Evolutionary conservation across 2,329 filamentous ascomycete genomes (phyloP).

Genomic region (Neoascochyta sp.): DNA sequence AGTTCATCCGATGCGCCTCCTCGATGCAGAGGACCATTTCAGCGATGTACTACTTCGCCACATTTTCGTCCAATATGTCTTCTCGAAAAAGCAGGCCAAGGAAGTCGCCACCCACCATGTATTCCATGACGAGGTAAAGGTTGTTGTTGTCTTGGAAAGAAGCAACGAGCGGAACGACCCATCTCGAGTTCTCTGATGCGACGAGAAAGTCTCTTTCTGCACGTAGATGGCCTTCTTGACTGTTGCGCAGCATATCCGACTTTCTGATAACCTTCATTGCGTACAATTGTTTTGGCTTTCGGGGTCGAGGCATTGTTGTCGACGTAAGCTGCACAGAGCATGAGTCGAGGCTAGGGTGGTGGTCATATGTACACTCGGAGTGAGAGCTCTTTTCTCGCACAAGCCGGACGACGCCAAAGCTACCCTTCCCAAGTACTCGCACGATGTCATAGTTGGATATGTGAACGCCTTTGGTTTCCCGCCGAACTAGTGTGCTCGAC

Average conservation of each 20-base stretch:
- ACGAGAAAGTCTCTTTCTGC: slow-evolving; percentile 92
- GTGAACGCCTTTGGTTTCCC: slow-evolving; percentile 49
- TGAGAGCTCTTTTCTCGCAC: slow-evolving; percentile 61
- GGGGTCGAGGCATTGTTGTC: slow-evolving; percentile 1
- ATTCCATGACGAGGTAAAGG: slow-evolving; percentile 95
- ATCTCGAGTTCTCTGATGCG: slow-evolving; percentile 78
- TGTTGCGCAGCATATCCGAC: slow-evolving; percentile 83
- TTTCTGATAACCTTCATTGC: slow-evolving; percentile 98
- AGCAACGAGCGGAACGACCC: slow-evolving; percentile 82
- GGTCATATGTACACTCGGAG: slow-evolving; percentile 2
- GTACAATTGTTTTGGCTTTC: slow-evolving; percentile 58
- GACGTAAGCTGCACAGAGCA: slow-evolving; percentile 4
- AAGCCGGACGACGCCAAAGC: slow-evolving; percentile 86
- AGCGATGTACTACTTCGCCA: slow-evolving; percentile 82
- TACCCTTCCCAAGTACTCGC: slow-evolving; percentile 84
- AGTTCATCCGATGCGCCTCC: slow-evolving; percentile 80
- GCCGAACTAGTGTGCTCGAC: slow-evolving; percentile 52
- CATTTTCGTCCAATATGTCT: slow-evolving; percentile 72
- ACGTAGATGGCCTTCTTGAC: slow-evolving; percentile 86
- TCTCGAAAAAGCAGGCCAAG: slow-evolving; percentile 80
- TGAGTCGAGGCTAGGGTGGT: slow-evolving; percentile 9
- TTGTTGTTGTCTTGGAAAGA: slow-evolving; percentile 84
- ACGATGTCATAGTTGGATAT: slow-evolving; percentile 72
- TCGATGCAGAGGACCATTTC: slow-evolving; percentile 97
- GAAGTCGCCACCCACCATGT: slow-evolving; percentile 96